phyloP scores from a whole-genome alignment of 148 eudicot species.

The Cornus florida region DNA sequence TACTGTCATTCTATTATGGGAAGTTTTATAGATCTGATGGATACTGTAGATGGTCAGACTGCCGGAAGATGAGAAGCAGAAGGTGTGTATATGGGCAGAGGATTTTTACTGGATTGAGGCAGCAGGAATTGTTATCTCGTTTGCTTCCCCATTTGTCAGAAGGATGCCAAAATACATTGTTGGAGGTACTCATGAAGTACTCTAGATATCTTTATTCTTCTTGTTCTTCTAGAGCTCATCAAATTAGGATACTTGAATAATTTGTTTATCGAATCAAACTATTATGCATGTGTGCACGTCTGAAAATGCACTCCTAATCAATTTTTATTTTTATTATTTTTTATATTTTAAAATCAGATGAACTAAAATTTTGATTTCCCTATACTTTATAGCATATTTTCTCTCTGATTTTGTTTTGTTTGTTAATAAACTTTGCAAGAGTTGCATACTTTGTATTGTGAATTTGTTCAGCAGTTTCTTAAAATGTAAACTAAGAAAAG shows the following conservation, averaged over 20 bases:
- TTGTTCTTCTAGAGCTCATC: neutral
- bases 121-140: constrained; percentile 67
- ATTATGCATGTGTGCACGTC: neutral
- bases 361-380: neutral
- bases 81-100: constrained; percentile 61
- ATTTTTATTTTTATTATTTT: too few species aligned
- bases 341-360: too few species aligned
- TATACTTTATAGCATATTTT: neutral
- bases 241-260: neutral
- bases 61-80: constrained; percentile 61
- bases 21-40: constrained; percentile 48
- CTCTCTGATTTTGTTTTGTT: neutral
- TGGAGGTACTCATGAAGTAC: constrained; percentile 55
- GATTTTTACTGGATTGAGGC: constrained; percentile 74
- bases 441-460: neutral
- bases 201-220: neutral
- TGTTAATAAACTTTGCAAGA: neutral
- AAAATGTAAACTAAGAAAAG: neutral
- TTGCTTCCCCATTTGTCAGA: constrained; percentile 53
- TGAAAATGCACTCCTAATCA: too few species aligned
- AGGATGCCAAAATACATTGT: constrained; percentile 45
- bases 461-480: neutral
- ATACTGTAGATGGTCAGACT: constrained; percentile 65
- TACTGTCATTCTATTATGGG: constrained; percentile 63
- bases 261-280: neutral